Percentiles rank a stretch among this genome's conserved stretches.
Evolutionary conservation across 768 basidiomycete species (phyloP).

Genomic region (Rhizopogon salebrosus): DNA sequence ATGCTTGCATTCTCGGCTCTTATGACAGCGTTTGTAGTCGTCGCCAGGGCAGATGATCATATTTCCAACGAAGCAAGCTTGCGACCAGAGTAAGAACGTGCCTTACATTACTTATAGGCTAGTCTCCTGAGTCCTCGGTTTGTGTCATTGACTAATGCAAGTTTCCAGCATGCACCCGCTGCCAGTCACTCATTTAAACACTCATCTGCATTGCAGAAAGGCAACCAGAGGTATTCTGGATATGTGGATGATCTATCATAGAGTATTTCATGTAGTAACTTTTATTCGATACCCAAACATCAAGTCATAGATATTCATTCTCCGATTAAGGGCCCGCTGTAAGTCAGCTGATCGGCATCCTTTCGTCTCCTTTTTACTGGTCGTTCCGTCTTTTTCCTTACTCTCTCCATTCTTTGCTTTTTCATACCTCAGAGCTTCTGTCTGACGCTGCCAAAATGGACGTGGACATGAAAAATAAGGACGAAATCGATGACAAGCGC

Average conservation of each 20-base stretch:
- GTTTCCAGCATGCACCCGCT: not conserved
- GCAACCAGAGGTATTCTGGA: too few species aligned
- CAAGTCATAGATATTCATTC: slow-evolving; percentile 2
- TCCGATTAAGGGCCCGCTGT: slow-evolving; percentile 9
- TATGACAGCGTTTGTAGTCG: slow-evolving; percentile 48
- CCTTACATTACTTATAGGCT: not conserved
- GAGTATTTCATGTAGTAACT: too few species aligned
- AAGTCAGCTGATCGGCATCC: slow-evolving; percentile 15
- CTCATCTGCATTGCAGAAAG: not conserved
- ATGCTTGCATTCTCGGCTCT: slow-evolving; percentile 56
- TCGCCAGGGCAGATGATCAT: slow-evolving; percentile 27
- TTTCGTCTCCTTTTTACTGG: slow-evolving; percentile 5
- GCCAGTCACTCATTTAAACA: not conserved
- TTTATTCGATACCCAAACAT: not conserved
- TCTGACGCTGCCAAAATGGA: slow-evolving; percentile 46
- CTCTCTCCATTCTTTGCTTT: slow-evolving; percentile 1
- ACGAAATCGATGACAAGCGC: slow-evolving; percentile 65
- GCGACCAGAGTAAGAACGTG: slow-evolving; percentile 12
- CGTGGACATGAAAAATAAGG: slow-evolving; percentile 77
- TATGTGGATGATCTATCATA: too few species aligned
- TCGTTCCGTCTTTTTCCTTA: slow-evolving; percentile 4
- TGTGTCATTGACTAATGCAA: not conserved
- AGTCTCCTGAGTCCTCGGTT: not conserved
- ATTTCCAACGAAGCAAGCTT: slow-evolving; percentile 13
- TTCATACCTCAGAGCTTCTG: not conserved